These are phyloP conservation scores for Vitis cinerea DNA, from an alignment of 164 flowering plant species.

Conservation along the genomic window DNA sequence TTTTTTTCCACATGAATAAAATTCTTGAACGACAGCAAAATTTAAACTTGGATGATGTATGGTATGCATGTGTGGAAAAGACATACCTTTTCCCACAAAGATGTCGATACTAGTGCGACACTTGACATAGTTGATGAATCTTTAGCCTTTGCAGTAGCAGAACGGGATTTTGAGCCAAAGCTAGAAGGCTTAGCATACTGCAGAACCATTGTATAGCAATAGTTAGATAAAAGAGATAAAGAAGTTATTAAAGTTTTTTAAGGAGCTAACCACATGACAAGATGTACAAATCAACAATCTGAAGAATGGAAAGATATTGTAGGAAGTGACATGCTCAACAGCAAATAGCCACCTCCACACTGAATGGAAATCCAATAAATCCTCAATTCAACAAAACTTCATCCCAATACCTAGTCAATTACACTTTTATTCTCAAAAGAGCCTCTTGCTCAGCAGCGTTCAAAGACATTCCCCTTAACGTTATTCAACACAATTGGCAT, in stretches of 20 bases:
- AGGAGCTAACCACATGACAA: neutral
- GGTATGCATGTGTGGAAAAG: neutral
- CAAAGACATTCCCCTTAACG: too few relatives aligned
- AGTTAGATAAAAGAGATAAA: neutral
- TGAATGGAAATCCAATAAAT: neutral
- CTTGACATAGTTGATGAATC: slow-evolving; percentile 27
- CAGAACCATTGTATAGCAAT: slow-evolving; percentile 20
- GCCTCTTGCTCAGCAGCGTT: too few relatives aligned
- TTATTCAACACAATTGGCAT: too few relatives aligned
- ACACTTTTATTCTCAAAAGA: too few relatives aligned
- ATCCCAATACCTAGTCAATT: too few relatives aligned
- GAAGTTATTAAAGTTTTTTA: too few relatives aligned
- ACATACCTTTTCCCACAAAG: slow-evolving; percentile 73
- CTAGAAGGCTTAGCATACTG: slow-evolving; percentile 56
- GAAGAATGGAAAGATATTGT: neutral
- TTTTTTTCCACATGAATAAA: too few relatives aligned
- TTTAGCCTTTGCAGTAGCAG: slow-evolving; percentile 40
- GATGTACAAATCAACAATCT: neutral
- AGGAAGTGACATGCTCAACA: neutral
- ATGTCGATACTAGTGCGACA: slow-evolving; percentile 26
- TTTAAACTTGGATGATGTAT: too few relatives aligned
- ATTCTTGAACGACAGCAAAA: too few relatives aligned
- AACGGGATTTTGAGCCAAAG: slow-evolving; percentile 56
- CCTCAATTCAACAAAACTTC: neutral
- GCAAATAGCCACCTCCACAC: neutral